Evolutionary conservation across 768 basidiomycete species (phyloP), one percentile per base, ranked within the genome.

Genomic region (Hygrocybe punicea): DNA sequence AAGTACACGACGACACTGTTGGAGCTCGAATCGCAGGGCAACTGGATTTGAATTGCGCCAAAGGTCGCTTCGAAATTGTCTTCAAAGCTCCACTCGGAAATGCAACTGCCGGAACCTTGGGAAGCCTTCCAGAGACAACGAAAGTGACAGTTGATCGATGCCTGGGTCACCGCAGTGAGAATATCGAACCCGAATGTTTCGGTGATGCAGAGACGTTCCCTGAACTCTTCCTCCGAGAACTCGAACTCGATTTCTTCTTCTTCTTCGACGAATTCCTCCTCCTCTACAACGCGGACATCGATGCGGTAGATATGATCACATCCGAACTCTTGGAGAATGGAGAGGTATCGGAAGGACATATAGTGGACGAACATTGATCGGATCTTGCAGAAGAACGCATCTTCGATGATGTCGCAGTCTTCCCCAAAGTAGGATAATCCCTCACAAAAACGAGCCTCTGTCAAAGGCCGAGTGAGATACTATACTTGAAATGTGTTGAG

Each of bases 61-160:
- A 62, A 62, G n/a, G 58, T 34, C 11, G 58, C 58, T 42, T 55
- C 52, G 60, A 62, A 62, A 44, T 59, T 47, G 10, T 59, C 47
- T 5, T 48, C 54, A 36, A 34, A 48, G 23, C 53, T 50, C 60
- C 60, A 62, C 33, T 51, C 29, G 46, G 34, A 39, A 23, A 62
- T 21, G 39, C 37, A 36, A 25, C 45, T 50, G 16, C n/a, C 23
- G 21, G 36, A 40, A 53, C 17, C 7, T 40, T 44, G 16, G 16
- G 40, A 47, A 29, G 53, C 53, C 29, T 55, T 55, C 53, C 53
- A 55, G 13, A 55, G 29, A 33, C 53, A 45, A 45, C 53, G 53
- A 23, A 55, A 40, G 37, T 55, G 44, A 46, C 29, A 29, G 39
- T 55, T 55, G 45, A 55, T 44, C n/a, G 42, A 55, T 16, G 42